Evolutionary conservation across 345 rosid genomes (phyloP).

Genomic region (Bruguiera gymnorhiza): DNA sequence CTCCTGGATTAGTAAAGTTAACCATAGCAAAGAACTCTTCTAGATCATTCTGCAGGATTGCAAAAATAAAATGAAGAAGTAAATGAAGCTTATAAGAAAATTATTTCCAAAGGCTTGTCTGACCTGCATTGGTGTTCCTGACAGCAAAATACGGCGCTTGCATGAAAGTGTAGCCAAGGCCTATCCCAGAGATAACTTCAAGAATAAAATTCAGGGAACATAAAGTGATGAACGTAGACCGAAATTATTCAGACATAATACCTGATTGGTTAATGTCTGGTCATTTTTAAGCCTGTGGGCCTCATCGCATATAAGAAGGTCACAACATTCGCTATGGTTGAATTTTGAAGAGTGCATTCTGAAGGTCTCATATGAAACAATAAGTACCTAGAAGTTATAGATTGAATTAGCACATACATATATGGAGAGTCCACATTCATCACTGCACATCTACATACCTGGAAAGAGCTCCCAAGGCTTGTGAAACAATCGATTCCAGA

Average conservation of each 20-base stretch:
- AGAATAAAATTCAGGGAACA: slow-evolving; percentile 15
- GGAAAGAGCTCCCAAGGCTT: slow-evolving; percentile 54
- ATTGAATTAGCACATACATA: slow-evolving; percentile 24
- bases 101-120: slow-evolving; percentile 11
- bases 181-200: slow-evolving; percentile 36
- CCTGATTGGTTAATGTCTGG: slow-evolving; percentile 93
- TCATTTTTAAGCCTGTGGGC: slow-evolving; percentile 98
- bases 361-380: slow-evolving; percentile 95
- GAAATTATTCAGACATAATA: slow-evolving; percentile 26
- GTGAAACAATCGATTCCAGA: slow-evolving; percentile 83
- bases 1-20: slow-evolving; percentile 92
- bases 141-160: slow-evolving; percentile 82
- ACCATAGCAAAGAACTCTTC: slow-evolving; percentile 99
- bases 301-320: slow-evolving; percentile 97
- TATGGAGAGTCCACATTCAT: neutral
- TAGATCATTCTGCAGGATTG: slow-evolving; percentile 75
- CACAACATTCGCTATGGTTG: slow-evolving; percentile 69
- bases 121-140: slow-evolving; percentile 99
- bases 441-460: slow-evolving; percentile 40
- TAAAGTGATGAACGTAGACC: slow-evolving; percentile 8
- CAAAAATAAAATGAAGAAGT: slow-evolving; percentile 3
- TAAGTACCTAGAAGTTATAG: slow-evolving; percentile 57
- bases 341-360: slow-evolving; percentile 94
- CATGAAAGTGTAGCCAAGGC: slow-evolving; percentile 92
- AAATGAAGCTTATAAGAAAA: neutral